phyloP scores from a whole-genome alignment of 139 green algal species.

The Chlorella sp. region DNA sequence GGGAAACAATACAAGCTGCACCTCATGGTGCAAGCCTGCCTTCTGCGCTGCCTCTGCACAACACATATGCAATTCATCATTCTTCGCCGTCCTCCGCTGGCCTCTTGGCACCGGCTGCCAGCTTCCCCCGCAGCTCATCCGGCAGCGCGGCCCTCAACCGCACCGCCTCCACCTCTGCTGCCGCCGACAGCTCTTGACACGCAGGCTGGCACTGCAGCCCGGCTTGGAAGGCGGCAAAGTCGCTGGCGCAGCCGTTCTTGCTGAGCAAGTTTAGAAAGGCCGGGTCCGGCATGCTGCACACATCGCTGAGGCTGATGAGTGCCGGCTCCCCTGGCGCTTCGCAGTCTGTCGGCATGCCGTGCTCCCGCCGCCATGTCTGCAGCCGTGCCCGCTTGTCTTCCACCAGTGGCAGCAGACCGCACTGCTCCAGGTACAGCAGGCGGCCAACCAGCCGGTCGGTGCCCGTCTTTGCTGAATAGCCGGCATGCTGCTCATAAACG shows the following conservation, averaged over 20 bases:
- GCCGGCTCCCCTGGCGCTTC: background rate
- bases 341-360: background rate
- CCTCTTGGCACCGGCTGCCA: too few relatives aligned
- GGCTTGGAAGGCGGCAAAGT: too few relatives aligned
- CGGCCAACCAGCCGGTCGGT: background rate
- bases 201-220: background rate
- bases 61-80: too few relatives aligned
- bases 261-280: background rate
- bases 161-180: background rate
- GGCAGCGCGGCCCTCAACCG: background rate
- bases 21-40: too few relatives aligned
- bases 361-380: background rate
- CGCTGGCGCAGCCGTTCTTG: too few relatives aligned
- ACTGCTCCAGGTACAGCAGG: constrained; percentile 11
- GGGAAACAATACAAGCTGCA: too few relatives aligned
- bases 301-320: background rate
- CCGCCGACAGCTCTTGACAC: background rate
- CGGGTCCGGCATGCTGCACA: background rate
- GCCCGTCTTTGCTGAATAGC: background rate
- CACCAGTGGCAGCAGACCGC: constrained; percentile 7
- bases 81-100: too few relatives aligned
- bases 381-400: background rate
- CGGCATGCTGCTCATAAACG: too few relatives aligned
- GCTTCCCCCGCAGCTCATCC: background rate
- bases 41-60: too few relatives aligned